Base-by-base conservation (phyloP, 306 rosid genomes). In the Vigna angularis region DNA sequence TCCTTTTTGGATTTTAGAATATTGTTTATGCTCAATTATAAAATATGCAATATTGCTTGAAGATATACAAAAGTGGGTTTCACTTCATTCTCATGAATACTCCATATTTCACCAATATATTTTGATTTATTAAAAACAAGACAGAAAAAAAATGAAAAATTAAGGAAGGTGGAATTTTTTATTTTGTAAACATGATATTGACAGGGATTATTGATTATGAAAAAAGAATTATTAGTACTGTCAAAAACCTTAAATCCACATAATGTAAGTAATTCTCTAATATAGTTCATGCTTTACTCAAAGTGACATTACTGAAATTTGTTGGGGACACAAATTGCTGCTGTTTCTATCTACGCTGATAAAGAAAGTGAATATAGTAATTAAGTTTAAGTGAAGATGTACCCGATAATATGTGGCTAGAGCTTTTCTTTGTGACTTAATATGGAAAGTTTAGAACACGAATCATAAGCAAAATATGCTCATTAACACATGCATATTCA, bases 1-100 rank as follows among this genome's bases (percentile, higher is more conserved):
- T 44, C 40, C 58, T 6, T 74, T 70, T 63, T 24, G 32, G 28
- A 40, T 75, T 75, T 66, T 12, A 32, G 13, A 10, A 64, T 64
- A 20, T 13, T 49, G 6, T 51, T 10, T n/a, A 15, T 20, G 42
- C 15, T 47, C 36, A 61, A 51, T 64, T 75, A 64, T 50, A 20
- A 51, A 64, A 34, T 8, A 38, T 9, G 44, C 2, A 38, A 6
- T 6, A 38, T 38, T 38, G 42, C 28, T 2, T 24, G 28, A 24
- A 24, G 28, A 24, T 24, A 24, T 24, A 24, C 28, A 24, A 24
- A 26, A 26, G 44, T 38, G 6, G 66, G 42, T 2, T 4, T 64
- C 63, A 34, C 63, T 64, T 75, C 32, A 26, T 30, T 26, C 28
- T 26, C 28, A 26, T 26, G 28, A 26, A 26, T 3, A 26, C n/a